Base-by-base conservation (phyloP, 345 rosid genomes). In the Gossypium thurberi region DNA sequence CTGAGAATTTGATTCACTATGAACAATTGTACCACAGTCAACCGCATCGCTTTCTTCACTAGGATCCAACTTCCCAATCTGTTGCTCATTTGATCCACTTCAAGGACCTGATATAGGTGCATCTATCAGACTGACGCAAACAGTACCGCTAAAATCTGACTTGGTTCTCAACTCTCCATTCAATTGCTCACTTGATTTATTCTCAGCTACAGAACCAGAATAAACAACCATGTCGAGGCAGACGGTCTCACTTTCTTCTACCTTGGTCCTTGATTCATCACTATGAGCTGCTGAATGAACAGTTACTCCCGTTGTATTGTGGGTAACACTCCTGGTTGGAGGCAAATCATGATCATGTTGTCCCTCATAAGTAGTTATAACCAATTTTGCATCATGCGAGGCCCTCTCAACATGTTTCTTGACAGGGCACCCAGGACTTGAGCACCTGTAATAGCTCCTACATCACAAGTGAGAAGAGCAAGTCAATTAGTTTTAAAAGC, bases 381-480 rank as follows among this genome's bases (percentile, higher is more conserved):
- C 89, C 76, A 86, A 59, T 72, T 89, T 89, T 46, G 84, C 78
- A 82, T 91, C 93, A 75, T 83, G 85, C 74, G 92, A 87, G 66
- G 91, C 89, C 83, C 94, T 84, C 77, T 91, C 97, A 17, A 91
- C 92, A 44, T 87, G 98, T 81, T 94, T 94, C 87, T 91, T 94
- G 44, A 82, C 98, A 0, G 92, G 92, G 78, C 99, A 95, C 73
- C 99, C 94, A 20, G 94, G 82, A 75, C 85, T 87, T 33, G 99
- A 95, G 83, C 99, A 95, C 80, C 99, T 82, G 77, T 95, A 95
- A 81, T 95, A 92, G 81, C 97, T 95, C 97, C 99, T 95, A 61
- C 71, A 78, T 33, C n/a, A 76, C 72, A 70, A 26, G 44, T 63
- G 52, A 65, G 52, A 8, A 46, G 52, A 46, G 17, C 10, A 17